Evolutionary conservation across 305 asterid genomes (phyloP), one percentile per base, ranked within the genome.

Genomic region (Fraxinus albicans): DNA sequence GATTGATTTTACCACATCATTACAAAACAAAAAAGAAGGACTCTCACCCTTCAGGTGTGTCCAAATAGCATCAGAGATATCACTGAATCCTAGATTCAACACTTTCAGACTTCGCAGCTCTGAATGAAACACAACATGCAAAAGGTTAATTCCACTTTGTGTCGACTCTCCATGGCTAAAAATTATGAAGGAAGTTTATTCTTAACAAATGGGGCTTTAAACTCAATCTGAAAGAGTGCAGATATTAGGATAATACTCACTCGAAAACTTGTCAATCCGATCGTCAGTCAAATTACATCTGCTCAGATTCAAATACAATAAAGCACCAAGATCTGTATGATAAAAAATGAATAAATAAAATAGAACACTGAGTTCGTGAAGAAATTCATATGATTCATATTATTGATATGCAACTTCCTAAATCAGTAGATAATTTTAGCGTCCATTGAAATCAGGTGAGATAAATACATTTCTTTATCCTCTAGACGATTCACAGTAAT

Each of bases 1-100:
- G 9, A 13, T 77, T 15, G 76, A 65, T 58, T 69, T 73, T 82
- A 35, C 40, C 35, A 12, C 29, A 29, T 27, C 82, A 36, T 23
- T 34, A 8, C 19, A 33, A 69, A 23, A 69, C 53, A 27, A 40
- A 47, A 17, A 42, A 13, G 31, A 80, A 38, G 83, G 76, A 80
- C 12, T 10, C 19, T 10, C 83, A 92, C 98, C 98, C 95, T 86
- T 91, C 76, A 96, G 91, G 88, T 94, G 91, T 67, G 88, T 92
- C 90, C 93, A 85, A 76, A 90, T 89, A 81, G 93, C 96, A 89
- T 94, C 90, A 15, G 98, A 84, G 80, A 94, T 87, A 73, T 89
- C 96, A 81, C 90, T 95, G 93, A 94, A 96, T 79, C 94, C 98
- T 93, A 96, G 86, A 85, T 94, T 96, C 87, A 94, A 85, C 74